Percentiles rank a stretch among this genome's conserved stretches.
Conservation (phyloP, 441 rosid species). For the Adansonia rubrostipa region DNA sequence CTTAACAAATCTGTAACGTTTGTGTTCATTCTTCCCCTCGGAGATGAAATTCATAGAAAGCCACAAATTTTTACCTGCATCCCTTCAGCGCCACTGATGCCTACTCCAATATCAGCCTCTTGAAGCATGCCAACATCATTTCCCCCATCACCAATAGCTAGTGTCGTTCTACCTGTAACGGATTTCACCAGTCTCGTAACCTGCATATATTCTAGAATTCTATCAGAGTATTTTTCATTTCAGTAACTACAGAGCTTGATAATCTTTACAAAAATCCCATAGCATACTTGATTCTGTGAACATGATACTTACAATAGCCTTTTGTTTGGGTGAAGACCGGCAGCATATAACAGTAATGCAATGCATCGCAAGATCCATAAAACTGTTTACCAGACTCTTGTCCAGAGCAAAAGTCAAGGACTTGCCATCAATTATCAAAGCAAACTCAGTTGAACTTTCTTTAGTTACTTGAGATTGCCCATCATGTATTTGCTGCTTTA, state of each 20-base stretch:
- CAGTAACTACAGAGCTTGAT: slow-evolving; percentile 12
- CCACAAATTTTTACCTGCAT: slow-evolving; percentile 67
- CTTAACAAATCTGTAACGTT: neutral
- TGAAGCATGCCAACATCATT: slow-evolving; percentile 99
- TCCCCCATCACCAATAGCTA: slow-evolving; percentile 97
- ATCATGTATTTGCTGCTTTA: slow-evolving; percentile 48
- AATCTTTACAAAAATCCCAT: slow-evolving; percentile 9
- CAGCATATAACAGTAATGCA: slow-evolving; percentile 95
- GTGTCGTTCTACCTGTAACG: slow-evolving; percentile 65
- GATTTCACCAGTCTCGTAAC: slow-evolving; percentile 89
- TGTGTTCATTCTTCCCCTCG: neutral
- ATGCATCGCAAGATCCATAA: slow-evolving; percentile 67
- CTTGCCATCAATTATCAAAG: slow-evolving; percentile 87
- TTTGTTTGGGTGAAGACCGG: slow-evolving; percentile 95
- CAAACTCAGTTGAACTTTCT: slow-evolving; percentile 46
- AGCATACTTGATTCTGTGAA: neutral
- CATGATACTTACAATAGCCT: slow-evolving; percentile 74
- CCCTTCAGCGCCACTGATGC: slow-evolving; percentile 95
- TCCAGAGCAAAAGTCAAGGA: slow-evolving; percentile 73
- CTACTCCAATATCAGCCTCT: slow-evolving; percentile 98
- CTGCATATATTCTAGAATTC: slow-evolving; percentile 55
- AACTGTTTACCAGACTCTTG: slow-evolving; percentile 46
- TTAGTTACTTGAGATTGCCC: slow-evolving; percentile 43
- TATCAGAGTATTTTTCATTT: slow-evolving; percentile 43
- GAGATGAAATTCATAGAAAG: neutral